These are phyloP conservation scores for Fistulinella staudtii DNA, from an alignment of 1,284 basidiomycete species.

Conservation along the genomic window DNA sequence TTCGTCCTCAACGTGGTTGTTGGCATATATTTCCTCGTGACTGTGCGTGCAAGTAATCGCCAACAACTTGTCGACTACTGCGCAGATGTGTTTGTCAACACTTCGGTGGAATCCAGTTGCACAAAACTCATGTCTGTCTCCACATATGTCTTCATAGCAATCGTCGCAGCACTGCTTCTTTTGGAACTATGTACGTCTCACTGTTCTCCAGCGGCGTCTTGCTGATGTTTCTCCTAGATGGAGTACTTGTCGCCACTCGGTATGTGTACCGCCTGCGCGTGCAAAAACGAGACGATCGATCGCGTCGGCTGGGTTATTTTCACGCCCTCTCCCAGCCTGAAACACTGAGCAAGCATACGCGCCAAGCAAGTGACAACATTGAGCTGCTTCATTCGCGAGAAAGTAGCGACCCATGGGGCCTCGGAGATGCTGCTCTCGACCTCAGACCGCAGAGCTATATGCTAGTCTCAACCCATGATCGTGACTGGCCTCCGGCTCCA, in stretches of 20 bases:
- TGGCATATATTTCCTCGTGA: conserved; percentile 49
- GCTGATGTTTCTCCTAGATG: conserved; percentile 38
- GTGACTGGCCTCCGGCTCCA: conserved; percentile 9
- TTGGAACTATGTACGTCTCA: conserved; percentile 49
- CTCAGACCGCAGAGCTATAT: conserved; percentile 17
- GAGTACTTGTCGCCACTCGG: conserved; percentile 53
- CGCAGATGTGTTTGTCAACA: conserved; percentile 40
- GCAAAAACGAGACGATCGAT: conserved; percentile 41
- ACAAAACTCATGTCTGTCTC: conserved; percentile 39
- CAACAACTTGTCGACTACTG: conserved; percentile 45
- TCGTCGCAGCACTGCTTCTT: conserved; percentile 43
- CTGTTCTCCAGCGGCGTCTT: not conserved
- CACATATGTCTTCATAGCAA: conserved; percentile 44
- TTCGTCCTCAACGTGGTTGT: conserved; percentile 53
- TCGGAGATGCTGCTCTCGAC: conserved; percentile 24
- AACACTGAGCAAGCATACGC: conserved; percentile 15
- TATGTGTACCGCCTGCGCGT: conserved; percentile 53
- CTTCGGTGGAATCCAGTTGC: conserved; percentile 43
- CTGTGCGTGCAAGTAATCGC: conserved; percentile 44
- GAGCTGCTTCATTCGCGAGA: conserved; percentile 26
- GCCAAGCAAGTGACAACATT: conserved; percentile 28
- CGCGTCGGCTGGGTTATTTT: conserved; percentile 33
- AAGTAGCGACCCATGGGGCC: conserved; percentile 12
- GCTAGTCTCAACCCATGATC: conserved; percentile 20
- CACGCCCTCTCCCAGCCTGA: conserved; percentile 28